Evolutionary conservation across 768 basidiomycete species (phyloP).

Genomic region (Collybiopsis luxurians): DNA sequence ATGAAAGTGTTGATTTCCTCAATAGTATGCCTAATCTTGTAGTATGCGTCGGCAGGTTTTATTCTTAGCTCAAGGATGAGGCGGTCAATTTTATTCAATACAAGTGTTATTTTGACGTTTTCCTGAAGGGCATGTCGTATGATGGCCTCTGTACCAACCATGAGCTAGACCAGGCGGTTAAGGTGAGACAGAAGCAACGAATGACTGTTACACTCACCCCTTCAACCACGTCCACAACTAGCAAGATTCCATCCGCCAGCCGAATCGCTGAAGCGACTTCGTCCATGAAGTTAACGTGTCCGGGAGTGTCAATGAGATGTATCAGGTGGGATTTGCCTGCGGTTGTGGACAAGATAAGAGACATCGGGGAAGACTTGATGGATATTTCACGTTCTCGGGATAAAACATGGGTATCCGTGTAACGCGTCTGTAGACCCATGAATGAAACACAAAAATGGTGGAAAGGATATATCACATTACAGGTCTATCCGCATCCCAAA

Average conservation of each 20-base stretch:
- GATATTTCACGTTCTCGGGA: constrained; percentile 89
- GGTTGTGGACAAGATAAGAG: constrained; percentile 80
- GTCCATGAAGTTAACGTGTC: constrained; percentile 98
- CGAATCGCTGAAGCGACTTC: constrained; percentile 90
- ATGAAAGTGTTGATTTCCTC: constrained; percentile 98
- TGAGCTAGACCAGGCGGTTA: constrained; percentile 63
- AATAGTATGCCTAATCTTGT: constrained; percentile 98
- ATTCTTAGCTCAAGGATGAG: constrained; percentile 95
- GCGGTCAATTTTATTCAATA: constrained; percentile 97
- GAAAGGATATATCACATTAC: constrained; percentile 43
- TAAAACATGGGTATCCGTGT: constrained; percentile 93
- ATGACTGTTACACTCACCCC: constrained; percentile 59
- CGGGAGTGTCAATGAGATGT: constrained; percentile 95
- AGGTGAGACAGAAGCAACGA: constrained; percentile 14
- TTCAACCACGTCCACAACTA: constrained; percentile 98
- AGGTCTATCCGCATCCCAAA: constrained; percentile 89
- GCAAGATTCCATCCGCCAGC: constrained; percentile 83
- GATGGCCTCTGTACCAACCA: constrained; percentile 89
- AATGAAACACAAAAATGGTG: no score
- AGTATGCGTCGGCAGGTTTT: constrained; percentile 95
- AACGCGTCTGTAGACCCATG: constrained; percentile 63
- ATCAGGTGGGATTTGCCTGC: constrained; percentile 90
- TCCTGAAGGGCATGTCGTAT: constrained; percentile 91
- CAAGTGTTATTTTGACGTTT: constrained; percentile 82
- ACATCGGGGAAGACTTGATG: constrained; percentile 97